phyloP scores from a whole-genome alignment of 108 stramenopile species.

The Skeletonema grethae region DNA sequence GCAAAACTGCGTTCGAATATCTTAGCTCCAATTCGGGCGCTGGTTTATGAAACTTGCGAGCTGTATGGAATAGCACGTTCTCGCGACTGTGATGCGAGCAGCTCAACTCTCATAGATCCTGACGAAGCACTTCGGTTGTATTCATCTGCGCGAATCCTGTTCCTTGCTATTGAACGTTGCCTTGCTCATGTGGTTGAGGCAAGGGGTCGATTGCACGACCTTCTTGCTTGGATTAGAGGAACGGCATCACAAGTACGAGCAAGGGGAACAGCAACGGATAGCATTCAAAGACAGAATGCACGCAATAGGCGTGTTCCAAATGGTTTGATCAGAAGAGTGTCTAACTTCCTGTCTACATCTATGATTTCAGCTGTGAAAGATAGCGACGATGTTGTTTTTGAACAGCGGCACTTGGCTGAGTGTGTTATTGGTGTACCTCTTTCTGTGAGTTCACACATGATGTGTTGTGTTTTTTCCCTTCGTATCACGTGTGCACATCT shows the following conservation, averaged over 20 bases:
- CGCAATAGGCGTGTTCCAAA: constrained; percentile 70
- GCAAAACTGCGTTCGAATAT: constrained; percentile 50
- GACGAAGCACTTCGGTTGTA: constrained; percentile 35
- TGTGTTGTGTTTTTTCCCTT: background rate
- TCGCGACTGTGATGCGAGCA: constrained; percentile 2
- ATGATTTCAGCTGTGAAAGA: constrained; percentile 23
- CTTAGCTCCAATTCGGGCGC: constrained; percentile 59
- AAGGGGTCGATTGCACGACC: constrained; percentile 66
- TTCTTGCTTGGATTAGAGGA: constrained; percentile 70
- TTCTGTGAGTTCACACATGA: constrained; percentile 26
- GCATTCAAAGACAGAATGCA: constrained; percentile 74
- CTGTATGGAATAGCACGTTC: constrained; percentile 61
- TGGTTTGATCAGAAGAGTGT: constrained; percentile 58
- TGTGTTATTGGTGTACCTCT: constrained; percentile 45
- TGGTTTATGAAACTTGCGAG: constrained; percentile 64
- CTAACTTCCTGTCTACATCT: constrained; percentile 37
- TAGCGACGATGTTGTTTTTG: background rate
- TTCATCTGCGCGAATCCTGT: constrained; percentile 32
- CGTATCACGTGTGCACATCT: background rate
- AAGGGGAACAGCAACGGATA: constrained; percentile 70
- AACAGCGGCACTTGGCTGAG: constrained; percentile 39
- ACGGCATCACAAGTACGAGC: constrained; percentile 80
- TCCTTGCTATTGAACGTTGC: constrained; percentile 49
- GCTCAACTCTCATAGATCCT: constrained; percentile 21
- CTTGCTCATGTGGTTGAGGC: constrained; percentile 59